Evolutionary conservation across 2,329 filamentous ascomycete species (phyloP), one percentile per base, ranked within the genome.

Genomic region (Alternaria ethzedia): DNA sequence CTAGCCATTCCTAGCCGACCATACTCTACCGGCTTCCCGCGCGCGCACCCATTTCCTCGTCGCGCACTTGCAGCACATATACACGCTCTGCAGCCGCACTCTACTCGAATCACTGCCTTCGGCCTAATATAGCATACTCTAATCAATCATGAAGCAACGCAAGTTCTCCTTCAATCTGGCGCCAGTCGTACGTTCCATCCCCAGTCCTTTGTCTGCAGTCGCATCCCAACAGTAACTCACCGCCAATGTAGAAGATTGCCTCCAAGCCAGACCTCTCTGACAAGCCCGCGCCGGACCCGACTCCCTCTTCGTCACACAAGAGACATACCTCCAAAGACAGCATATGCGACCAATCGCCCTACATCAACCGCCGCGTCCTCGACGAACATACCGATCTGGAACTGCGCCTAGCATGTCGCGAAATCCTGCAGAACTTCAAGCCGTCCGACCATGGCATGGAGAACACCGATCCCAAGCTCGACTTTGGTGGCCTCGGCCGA

Each of bases 161-260:
- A 83, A 83, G 69, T 83, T 84, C 65, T 80, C 81, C 57, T 81
- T 83, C 72, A 80, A 79, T 61, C 68, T 82, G 59, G 78, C 79
- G 60, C 80, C 80, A 54, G 75, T 82, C 52, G 81, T 83, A 71
- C 60, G 79, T 72, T 41, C 50, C 46, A n/a, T 25, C 15, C 49
- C 56, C 17, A 52, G 30, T 7, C 43, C 15, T 36, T 21, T 28
- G 21, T 30, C 26, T 30, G 44, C 64, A 64, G 12, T 61, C 26
- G 30, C 36, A 51, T 44, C 6, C 13, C 28, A 43, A 41, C 30
- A 17, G 28, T 28, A 41, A 15, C 62, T 61, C 52, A 54, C 58
- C 43, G 28, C n/a, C 28, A 26, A 41, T 59, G 8, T 67, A 80
- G 77, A 81, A 79, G 69, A 72, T 74, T 58, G 69, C 76, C 56